phyloP scores from a whole-genome alignment of 805 yeast species.

The Yueomyces sp. region DNA sequence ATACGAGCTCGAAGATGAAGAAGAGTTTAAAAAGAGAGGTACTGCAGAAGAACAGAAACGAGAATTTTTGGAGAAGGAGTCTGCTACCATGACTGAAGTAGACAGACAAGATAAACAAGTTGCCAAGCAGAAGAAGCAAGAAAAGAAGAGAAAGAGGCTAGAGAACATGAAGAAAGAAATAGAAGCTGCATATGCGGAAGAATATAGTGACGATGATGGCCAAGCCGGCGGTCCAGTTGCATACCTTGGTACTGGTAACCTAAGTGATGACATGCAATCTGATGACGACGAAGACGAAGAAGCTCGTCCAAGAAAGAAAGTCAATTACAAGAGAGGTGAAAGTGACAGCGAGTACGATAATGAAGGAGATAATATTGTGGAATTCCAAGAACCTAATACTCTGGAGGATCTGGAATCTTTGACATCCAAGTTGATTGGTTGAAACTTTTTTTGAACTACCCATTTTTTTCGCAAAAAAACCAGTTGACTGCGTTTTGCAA shows the following conservation, averaged over 20 bases:
- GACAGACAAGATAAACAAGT: conserved; percentile 68
- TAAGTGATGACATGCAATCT: conserved; percentile 31
- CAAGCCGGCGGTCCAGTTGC: conserved; percentile 17
- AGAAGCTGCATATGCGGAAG: conserved; percentile 24
- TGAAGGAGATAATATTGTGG: conserved; percentile 35
- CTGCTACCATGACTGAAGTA: conserved; percentile 50
- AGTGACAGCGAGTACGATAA: conserved; percentile 8
- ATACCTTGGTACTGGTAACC: conserved; percentile 22
- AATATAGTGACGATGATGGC: conserved; percentile 12
- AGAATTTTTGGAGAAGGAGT: conserved; percentile 53
- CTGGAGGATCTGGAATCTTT: conserved; percentile 89
- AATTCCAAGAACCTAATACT: conserved; percentile 79
- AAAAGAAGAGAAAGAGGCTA: conserved; percentile 78
- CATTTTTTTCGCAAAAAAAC: no score
- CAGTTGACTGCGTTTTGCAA: background rate
- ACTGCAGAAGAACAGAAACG: conserved; percentile 57
- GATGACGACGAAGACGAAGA: conserved; percentile 6
- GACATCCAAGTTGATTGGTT: conserved; percentile 35
- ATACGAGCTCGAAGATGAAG: conserved; percentile 84
- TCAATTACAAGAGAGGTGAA: background rate
- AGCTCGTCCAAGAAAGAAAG: conserved; percentile 19
- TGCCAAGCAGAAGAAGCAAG: conserved; percentile 67
- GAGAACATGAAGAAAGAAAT: conserved; percentile 51
- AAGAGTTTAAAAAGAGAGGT: conserved; percentile 61
- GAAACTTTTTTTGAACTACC: conserved; percentile 1